Conservation (phyloP, 495 filamentous ascomycete species). For the Penicillium alfredii region DNA sequence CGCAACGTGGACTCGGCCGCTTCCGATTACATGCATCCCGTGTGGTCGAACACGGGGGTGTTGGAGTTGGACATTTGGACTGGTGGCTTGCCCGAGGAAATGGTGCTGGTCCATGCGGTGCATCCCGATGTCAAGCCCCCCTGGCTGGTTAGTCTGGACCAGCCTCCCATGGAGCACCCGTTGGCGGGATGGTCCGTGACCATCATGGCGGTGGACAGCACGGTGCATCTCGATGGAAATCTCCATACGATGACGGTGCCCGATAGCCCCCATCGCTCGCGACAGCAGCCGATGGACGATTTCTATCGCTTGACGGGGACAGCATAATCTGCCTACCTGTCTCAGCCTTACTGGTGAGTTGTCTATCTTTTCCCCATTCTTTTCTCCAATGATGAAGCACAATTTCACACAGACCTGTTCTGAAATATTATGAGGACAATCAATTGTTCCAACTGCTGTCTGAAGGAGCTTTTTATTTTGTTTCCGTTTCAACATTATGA, state of each 20-base stretch:
- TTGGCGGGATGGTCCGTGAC: constrained; percentile 14
- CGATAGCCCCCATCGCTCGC: constrained; percentile 58
- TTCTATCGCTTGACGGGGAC: constrained; percentile 41
- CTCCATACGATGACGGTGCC: constrained; percentile 54
- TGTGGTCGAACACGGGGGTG: constrained; percentile 60
- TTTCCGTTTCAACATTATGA: constrained; percentile 1
- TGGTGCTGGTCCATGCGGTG: constrained; percentile 1
- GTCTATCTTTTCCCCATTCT: neutral
- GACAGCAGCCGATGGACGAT: constrained; percentile 63
- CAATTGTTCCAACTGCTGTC: constrained; percentile 48
- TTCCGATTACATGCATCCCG: constrained; percentile 16
- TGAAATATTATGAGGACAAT: constrained; percentile 43
- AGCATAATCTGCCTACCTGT: neutral
- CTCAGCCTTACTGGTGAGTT: neutral
- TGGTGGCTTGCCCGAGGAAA: constrained; percentile 1
- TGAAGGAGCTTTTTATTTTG: constrained; percentile 24
- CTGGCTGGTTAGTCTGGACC: neutral
- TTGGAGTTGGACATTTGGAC: constrained; percentile 45
- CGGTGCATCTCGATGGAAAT: constrained; percentile 48
- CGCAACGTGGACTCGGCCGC: constrained; percentile 9
- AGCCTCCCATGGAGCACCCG: constrained; percentile 1
- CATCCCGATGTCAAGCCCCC: constrained; percentile 1
- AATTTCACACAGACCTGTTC: constrained; percentile 56
- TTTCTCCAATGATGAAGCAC: constrained; percentile 45
- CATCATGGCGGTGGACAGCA: constrained; percentile 38